Percentiles rank a stretch among this genome's conserved stretches.
These are phyloP conservation scores for Aristolochia fimbriata DNA, from an alignment of 164 flowering plant species.

Conservation along the genomic window DNA sequence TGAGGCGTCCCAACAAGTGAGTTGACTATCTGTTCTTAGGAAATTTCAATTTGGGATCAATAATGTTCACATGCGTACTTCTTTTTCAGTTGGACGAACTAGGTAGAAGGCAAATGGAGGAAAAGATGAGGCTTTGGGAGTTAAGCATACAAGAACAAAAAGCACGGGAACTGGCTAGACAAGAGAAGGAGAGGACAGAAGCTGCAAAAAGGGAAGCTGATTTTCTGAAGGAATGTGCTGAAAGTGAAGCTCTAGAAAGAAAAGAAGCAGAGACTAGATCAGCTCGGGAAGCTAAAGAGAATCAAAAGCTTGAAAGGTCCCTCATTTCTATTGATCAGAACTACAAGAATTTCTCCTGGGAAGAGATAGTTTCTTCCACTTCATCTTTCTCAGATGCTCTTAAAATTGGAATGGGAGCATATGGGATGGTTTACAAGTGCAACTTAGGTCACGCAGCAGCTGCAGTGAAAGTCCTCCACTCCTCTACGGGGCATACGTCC, in stretches of 20 bases:
- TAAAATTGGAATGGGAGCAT: slow-evolving; percentile 67
- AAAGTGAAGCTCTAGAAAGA: slow-evolving; percentile 48
- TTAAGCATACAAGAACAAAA: slow-evolving; percentile 35
- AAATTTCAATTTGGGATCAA: neutral
- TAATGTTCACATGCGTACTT: neutral
- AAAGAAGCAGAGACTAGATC: slow-evolving; percentile 55
- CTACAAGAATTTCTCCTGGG: slow-evolving; percentile 61
- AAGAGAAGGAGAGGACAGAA: slow-evolving; percentile 47
- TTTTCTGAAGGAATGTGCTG: slow-evolving; percentile 35
- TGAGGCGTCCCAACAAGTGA: slow-evolving; percentile 70
- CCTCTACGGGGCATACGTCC: slow-evolving; percentile 28
- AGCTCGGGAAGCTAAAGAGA: slow-evolving; percentile 41
- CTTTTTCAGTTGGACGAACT: slow-evolving; percentile 42
- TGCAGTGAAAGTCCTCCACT: slow-evolving; percentile 76
- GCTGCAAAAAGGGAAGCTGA: slow-evolving; percentile 50
- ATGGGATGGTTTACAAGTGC: slow-evolving; percentile 77
- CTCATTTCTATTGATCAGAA: slow-evolving; percentile 27
- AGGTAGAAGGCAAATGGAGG: slow-evolving; percentile 36
- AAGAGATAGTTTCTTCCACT: slow-evolving; percentile 66
- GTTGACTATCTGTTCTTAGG: slow-evolving; percentile 1
- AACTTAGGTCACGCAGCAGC: slow-evolving; percentile 53
- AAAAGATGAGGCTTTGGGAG: slow-evolving; percentile 46
- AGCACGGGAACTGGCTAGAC: slow-evolving; percentile 44
- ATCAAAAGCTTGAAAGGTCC: slow-evolving; percentile 44
- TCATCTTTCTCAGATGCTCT: slow-evolving; percentile 64